These are phyloP conservation scores for Myochromella boudieri DNA, from an alignment of 768 basidiomycete species.

Conservation along the genomic window DNA sequence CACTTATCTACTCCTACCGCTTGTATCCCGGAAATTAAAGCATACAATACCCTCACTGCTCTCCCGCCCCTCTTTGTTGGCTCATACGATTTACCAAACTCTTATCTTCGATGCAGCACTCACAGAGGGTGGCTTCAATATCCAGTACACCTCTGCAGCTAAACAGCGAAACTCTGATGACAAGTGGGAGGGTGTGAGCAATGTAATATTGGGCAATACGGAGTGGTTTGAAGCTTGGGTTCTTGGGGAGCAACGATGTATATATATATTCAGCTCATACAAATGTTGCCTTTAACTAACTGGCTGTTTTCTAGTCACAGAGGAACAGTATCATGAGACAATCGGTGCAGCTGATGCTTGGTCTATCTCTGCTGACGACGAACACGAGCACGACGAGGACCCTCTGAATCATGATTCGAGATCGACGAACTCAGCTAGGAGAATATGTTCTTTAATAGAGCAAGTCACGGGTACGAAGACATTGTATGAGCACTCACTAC, in stretches of 20 bases:
- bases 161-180: constrained; percentile 20
- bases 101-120: constrained; percentile 83
- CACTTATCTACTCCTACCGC: constrained; percentile 70
- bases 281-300: background rate
- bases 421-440: constrained; percentile 81
- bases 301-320: constrained; percentile 59
- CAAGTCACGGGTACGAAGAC: constrained; percentile 80
- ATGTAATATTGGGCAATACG: constrained; percentile 74
- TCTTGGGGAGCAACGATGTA: constrained; percentile 85
- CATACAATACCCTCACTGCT: constrained; percentile 74
- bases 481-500: background rate
- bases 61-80: constrained; percentile 78
- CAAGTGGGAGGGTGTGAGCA: constrained; percentile 77
- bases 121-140: constrained; percentile 68
- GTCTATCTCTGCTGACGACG: constrained; percentile 71
- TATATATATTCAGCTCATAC: constrained; percentile 28
- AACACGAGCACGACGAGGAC: constrained; percentile 43
- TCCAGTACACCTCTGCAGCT: constrained; percentile 49
- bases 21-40: constrained; percentile 73
- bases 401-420: constrained; percentile 44
- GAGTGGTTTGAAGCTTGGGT: constrained; percentile 95
- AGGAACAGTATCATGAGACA: constrained; percentile 83
- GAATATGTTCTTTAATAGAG: constrained; percentile 82
- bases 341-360: constrained; percentile 84
- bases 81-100: constrained; percentile 94